Conservation (phyloP, 345 rosid genomes). For the Eutrema heterophyllum region DNA sequence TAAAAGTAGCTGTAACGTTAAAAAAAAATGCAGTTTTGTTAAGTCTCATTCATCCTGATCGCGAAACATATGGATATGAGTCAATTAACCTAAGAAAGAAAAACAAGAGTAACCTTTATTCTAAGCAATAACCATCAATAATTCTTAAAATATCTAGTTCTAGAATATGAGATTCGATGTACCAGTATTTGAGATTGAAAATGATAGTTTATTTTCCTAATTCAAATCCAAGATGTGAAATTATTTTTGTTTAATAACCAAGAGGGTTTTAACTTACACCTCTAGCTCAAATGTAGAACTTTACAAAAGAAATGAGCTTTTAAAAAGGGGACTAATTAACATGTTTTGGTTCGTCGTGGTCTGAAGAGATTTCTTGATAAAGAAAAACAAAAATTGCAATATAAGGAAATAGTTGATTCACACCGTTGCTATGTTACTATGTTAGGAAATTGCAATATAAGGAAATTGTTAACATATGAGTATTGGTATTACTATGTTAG, state of each 20-base stretch:
- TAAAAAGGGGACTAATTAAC: neutral
- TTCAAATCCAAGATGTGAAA: neutral
- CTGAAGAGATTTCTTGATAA: no score
- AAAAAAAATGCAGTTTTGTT: neutral
- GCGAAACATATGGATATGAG: slow-evolving; percentile 10
- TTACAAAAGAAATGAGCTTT: neutral
- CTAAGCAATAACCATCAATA: neutral
- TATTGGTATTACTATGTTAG: neutral
- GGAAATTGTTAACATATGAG: neutral
- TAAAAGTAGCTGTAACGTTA: slow-evolving; percentile 13
- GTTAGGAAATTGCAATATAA: neutral
- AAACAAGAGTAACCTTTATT: neutral
- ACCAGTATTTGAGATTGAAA: neutral
- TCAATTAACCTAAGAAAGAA: neutral
- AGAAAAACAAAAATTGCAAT: neutral
- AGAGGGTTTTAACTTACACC: neutral
- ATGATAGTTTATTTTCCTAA: neutral
- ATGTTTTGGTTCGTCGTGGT: neutral
- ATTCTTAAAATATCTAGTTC: neutral
- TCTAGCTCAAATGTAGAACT: neutral
- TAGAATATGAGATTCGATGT: neutral
- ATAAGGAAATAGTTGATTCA: neutral
- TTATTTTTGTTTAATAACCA: neutral
- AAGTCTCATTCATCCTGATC: neutral
- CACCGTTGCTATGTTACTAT: no score